Conservation (phyloP, 2,329 filamentous ascomycete genomes). For the Chaetomium strumarium region DNA sequence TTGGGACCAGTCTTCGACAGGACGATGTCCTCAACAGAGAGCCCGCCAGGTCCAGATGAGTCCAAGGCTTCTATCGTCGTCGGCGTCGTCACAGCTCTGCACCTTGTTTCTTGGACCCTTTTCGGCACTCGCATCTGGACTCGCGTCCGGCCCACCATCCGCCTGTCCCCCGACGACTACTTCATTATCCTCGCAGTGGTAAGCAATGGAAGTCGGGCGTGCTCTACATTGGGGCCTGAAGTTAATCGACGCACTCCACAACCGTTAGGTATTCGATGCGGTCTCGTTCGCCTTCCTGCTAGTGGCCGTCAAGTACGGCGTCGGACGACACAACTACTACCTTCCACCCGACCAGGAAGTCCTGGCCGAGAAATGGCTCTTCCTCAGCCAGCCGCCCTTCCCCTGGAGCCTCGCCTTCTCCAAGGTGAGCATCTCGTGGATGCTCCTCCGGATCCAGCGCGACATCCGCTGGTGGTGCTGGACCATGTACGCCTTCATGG, state of each 20-base stretch:
- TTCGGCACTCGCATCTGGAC: conserved; percentile 16
- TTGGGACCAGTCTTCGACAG: no score
- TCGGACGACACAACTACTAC: conserved; percentile 18
- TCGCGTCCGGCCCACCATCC: conserved; percentile 7
- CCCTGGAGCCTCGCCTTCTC: conserved; percentile 18
- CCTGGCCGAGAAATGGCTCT: conserved; percentile 17
- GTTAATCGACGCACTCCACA: no score
- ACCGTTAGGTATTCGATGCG: conserved; percentile 13
- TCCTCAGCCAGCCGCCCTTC: conserved; percentile 17
- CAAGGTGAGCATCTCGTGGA: conserved; percentile 20
- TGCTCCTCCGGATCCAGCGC: conserved; percentile 17
- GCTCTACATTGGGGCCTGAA: no score
- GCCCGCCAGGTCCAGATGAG: conserved; percentile 13
- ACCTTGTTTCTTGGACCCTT: conserved; percentile 8
- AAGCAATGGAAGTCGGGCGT: no score
- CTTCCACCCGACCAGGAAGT: conserved; percentile 3
- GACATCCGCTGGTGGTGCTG: conserved; percentile 12
- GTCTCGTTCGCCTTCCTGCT: conserved; percentile 10
- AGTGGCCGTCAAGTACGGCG: conserved; percentile 11
- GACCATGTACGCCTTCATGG: conserved; percentile 12
- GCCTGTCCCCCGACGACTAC: conserved; percentile 16
- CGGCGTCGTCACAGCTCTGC: conserved; percentile 9
- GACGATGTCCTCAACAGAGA: neutral
- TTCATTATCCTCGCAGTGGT: conserved; percentile 17
- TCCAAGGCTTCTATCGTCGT: conserved; percentile 10